Base-by-base conservation (phyloP, 192 early-diverging fungal genomes). In the Linderina pennispora region DNA sequence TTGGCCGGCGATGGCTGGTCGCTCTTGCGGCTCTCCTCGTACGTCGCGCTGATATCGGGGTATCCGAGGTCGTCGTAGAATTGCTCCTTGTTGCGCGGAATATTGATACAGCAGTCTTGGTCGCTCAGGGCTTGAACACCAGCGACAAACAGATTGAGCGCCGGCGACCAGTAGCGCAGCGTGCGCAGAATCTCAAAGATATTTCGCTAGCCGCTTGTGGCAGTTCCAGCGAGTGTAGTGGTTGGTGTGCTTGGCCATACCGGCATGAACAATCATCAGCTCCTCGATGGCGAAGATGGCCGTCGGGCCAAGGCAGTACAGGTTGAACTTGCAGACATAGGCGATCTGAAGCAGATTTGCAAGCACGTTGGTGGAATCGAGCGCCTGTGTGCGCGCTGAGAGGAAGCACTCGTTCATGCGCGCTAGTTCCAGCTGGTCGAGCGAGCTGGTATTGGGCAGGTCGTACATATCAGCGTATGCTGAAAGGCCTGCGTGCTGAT, bases 401-500 rank as follows among this genome's bases (percentile, higher is more conserved):
- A 58, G 63, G 33, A 65, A 65, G 25, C 50, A 54, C 55, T 58
- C 58, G 46, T 65, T 65, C 63, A 65, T 58, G 17, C 42, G 34
- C 8, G 55, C 63, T 42, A 65, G 23, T 4, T 40, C 55, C 19
- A 46, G 50, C 25, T 36, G n/a, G 2, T 58, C 63, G 2, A 37
- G 18, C 5, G 9, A 19, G 10, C 55, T 50, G 41, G 50, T 26
- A 9, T 37, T 32, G 20, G 42, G 33, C n/a, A 41, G 40, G 39
- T 65, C 63, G 43, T 65, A 65, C 40, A 65, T 35, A 26, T 70
- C 66, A n/a, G 34, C 66, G 50, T 31, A 70, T 50, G 11, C 55
- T 55, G n/a, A 43, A 70, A 70, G 13, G 46, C 59, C 32, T 40
- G 21, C 8, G 66, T 70, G 35, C 23, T 54, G 18, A 62, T 44